phyloP scores from a whole-genome alignment of 1,139 yeast species.

The Debaryomyces subglobosus region DNA sequence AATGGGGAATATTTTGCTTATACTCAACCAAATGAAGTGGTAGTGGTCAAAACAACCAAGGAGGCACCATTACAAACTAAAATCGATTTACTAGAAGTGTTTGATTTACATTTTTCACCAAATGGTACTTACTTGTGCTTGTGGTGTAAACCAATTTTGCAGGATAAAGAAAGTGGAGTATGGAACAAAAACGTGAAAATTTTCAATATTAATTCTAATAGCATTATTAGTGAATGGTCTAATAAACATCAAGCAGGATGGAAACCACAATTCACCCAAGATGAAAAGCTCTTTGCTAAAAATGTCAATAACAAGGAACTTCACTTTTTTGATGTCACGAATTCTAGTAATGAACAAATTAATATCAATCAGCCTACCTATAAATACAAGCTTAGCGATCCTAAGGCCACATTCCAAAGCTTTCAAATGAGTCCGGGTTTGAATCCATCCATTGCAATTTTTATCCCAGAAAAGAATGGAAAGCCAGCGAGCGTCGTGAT shows the following conservation, averaged over 20 bases:
- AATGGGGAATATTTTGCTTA: slow-evolving; percentile 61
- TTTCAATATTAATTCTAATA: slow-evolving; percentile 55
- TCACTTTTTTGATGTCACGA: slow-evolving; percentile 64
- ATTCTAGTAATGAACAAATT: slow-evolving; percentile 35
- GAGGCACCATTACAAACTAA: slow-evolving; percentile 38
- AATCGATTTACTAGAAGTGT: slow-evolving; percentile 61
- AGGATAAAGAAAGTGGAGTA: slow-evolving; percentile 62
- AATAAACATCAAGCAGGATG: slow-evolving; percentile 88
- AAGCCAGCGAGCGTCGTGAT: slow-evolving; percentile 89
- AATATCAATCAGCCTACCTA: slow-evolving; percentile 57
- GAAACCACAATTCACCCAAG: slow-evolving; percentile 86
- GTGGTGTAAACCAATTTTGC: slow-evolving; percentile 85
- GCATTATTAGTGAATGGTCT: slow-evolving; percentile 65
- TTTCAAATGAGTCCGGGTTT: slow-evolving; percentile 80
- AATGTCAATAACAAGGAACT: slow-evolving; percentile 62
- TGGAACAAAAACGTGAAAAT: slow-evolving; percentile 78
- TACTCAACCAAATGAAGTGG: slow-evolving; percentile 58
- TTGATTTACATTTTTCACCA: slow-evolving; percentile 86
- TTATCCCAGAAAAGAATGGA: slow-evolving; percentile 81
- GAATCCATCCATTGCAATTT: slow-evolving; percentile 90
- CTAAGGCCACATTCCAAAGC: slow-evolving; percentile 55
- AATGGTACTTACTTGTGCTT: slow-evolving; percentile 81
- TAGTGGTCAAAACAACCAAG: slow-evolving; percentile 56
- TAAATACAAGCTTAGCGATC: slow-evolving; percentile 63
- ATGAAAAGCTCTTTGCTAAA: slow-evolving; percentile 72